Evolutionary conservation across 2,329 filamentous ascomycete species (phyloP).

Genomic region (Trichoderma simmonsii): DNA sequence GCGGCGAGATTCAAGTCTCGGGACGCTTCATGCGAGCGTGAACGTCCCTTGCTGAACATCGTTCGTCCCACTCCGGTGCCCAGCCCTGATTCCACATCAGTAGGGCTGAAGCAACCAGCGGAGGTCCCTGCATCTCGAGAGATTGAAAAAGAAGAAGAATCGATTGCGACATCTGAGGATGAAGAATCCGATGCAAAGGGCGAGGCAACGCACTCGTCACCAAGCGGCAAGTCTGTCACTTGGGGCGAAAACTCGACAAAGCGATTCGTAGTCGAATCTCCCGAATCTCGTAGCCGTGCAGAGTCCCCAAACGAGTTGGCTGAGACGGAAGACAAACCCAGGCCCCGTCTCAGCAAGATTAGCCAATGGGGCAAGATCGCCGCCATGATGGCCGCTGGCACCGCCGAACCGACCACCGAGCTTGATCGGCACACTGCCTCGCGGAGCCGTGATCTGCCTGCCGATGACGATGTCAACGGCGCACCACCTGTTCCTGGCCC

Average conservation of each 20-base stretch:
- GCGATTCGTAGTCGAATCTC: constrained; percentile 60
- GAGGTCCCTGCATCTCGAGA: constrained; percentile 22
- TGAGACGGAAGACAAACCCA: constrained; percentile 30
- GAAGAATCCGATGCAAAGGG: constrained; percentile 40
- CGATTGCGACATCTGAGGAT: constrained; percentile 29
- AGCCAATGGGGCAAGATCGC: constrained; percentile 53
- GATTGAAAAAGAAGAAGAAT: constrained; percentile 15
- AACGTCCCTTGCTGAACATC: constrained; percentile 58
- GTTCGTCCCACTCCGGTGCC: constrained; percentile 56
- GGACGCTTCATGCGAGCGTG: constrained; percentile 53
- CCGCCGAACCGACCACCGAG: constrained; percentile 36
- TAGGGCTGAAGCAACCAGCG: constrained; percentile 20
- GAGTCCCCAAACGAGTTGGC: constrained; percentile 29
- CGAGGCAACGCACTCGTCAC: constrained; percentile 39
- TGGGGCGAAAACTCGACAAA: constrained; percentile 66
- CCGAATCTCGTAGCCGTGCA: constrained; percentile 41
- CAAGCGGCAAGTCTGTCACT: constrained; percentile 55
- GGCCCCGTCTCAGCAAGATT: constrained; percentile 38
- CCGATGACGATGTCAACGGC: constrained; percentile 29
- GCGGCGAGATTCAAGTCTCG: constrained; percentile 41
- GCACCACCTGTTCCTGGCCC: constrained; percentile 54
- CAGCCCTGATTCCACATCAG: constrained; percentile 45
- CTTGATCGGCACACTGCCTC: constrained; percentile 24
- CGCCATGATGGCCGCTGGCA: constrained; percentile 45
- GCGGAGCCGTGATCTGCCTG: constrained; percentile 17